These are phyloP conservation scores for Calonectria pteridis DNA, from an alignment of 2,329 filamentous ascomycete genomes.

Conservation along the genomic window DNA sequence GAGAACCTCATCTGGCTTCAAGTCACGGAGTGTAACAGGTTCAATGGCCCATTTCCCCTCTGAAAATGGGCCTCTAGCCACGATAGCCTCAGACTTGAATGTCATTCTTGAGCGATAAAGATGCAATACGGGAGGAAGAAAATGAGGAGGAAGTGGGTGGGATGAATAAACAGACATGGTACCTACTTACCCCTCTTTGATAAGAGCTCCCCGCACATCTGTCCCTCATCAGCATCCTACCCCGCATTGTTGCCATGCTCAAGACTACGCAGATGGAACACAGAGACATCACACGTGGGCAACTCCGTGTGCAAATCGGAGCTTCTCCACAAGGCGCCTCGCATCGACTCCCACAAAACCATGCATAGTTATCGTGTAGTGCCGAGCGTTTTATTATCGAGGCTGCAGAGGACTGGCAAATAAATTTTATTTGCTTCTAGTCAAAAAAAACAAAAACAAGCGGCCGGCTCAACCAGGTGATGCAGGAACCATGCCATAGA, in stretches of 20 bases:
- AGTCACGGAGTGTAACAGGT: conserved; percentile 43
- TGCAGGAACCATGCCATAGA: too few species aligned
- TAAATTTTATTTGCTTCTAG: too few species aligned
- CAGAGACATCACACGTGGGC: not conserved
- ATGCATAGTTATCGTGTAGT: too few species aligned
- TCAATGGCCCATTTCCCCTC: conserved; percentile 50
- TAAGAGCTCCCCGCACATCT: not conserved
- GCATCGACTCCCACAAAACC: too few species aligned
- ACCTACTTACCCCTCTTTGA: not conserved
- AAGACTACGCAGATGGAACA: not conserved
- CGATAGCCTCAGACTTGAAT: conserved; percentile 45
- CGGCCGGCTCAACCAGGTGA: too few species aligned
- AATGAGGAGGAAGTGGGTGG: too few species aligned
- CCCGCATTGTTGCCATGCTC: not conserved
- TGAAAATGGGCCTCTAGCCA: conserved; percentile 48
- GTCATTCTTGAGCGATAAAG: conserved; percentile 28
- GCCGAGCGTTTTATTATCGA: too few species aligned
- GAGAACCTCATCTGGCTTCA: conserved; percentile 60
- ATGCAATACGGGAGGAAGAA: not conserved
- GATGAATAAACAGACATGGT: not conserved
- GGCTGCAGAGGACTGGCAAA: not conserved
- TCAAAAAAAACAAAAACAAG: too few species aligned
- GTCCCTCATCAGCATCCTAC: not conserved
- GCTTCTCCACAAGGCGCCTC: too few species aligned
- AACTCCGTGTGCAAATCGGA: too few species aligned